Conservation (phyloP, 768 basidiomycete species). For the Tubosaeta sp. region DNA sequence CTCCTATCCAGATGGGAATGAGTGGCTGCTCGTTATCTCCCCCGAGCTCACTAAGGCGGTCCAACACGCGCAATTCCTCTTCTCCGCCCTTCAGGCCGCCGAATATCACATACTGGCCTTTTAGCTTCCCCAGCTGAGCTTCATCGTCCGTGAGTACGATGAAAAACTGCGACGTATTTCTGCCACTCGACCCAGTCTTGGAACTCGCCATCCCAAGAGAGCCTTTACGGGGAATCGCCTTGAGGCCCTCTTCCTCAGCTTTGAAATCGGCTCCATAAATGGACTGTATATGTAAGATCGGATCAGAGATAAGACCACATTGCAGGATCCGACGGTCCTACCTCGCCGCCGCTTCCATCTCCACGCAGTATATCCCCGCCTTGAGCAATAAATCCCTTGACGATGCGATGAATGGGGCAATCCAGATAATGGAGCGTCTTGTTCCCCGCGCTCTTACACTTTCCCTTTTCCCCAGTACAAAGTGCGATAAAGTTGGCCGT, state of each 20-base stretch:
- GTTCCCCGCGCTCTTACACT: conserved; percentile 44
- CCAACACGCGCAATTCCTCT: conserved; percentile 32
- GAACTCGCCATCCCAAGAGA: conserved; percentile 52
- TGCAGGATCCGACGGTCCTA: conserved; percentile 21
- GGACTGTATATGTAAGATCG: conserved; percentile 27
- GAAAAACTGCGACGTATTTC: conserved; percentile 48
- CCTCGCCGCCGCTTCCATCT: conserved; percentile 54
- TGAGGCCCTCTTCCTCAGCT: conserved; percentile 49
- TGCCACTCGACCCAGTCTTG: conserved; percentile 38
- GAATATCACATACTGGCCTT: conserved; percentile 48
- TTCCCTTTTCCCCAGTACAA: conserved; percentile 42
- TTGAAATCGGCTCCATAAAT: conserved; percentile 47
- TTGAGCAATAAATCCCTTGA: conserved; percentile 47
- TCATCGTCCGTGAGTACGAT: conserved; percentile 43
- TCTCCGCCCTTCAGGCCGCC: conserved; percentile 34
- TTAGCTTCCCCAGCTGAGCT: conserved; percentile 39
- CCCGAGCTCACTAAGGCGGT: conserved; percentile 31
- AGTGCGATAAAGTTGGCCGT: conserved; percentile 46
- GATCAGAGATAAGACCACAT: conserved; percentile 4
- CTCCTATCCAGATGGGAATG: conserved; percentile 41
- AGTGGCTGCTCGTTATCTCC: conserved; percentile 34
- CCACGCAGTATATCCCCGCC: conserved; percentile 51
- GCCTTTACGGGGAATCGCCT: conserved; percentile 36
- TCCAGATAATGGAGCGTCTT: conserved; percentile 42
- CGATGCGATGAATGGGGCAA: conserved; percentile 44